Percentiles rank a stretch among this genome's conserved stretches.
Conservation (phyloP, 208 protist species). For the Leishmania arabica region DNA sequence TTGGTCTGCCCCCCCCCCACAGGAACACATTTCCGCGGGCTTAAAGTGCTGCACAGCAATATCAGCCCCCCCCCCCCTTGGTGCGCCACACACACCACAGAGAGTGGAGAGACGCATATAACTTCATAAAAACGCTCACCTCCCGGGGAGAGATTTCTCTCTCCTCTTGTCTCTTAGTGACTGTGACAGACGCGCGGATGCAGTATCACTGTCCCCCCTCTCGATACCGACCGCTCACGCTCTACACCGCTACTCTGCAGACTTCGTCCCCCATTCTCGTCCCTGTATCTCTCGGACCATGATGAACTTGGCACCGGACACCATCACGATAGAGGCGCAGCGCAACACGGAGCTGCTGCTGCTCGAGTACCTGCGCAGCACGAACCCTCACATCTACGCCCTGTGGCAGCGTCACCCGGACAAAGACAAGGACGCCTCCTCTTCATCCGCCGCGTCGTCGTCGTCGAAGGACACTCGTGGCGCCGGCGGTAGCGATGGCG, state of each 20-base stretch:
- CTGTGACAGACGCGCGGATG: background rate
- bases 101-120: background rate
- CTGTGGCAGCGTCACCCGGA: slow-evolving; percentile 50
- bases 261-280: background rate
- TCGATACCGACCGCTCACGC: background rate
- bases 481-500: background rate
- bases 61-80: background rate
- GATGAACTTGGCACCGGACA: slow-evolving; percentile 36
- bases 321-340: slow-evolving; percentile 48
- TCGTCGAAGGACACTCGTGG: background rate
- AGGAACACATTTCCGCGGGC: background rate
- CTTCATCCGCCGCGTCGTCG: background rate
- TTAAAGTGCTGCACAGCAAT: background rate
- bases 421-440: slow-evolving; percentile 4
- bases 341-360: slow-evolving; percentile 62
- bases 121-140: background rate
- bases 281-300: background rate
- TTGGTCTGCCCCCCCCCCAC: too few relatives aligned
- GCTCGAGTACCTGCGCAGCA: slow-evolving; percentile 45
- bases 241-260: background rate
- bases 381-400: slow-evolving; percentile 44
- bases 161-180: background rate
- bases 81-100: background rate
- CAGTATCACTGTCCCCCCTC: background rate
- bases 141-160: background rate